These are phyloP conservation scores for Rhizopus delemar DNA, from an alignment of 371 early-diverging fungal genomes.

Conservation along the genomic window DNA sequence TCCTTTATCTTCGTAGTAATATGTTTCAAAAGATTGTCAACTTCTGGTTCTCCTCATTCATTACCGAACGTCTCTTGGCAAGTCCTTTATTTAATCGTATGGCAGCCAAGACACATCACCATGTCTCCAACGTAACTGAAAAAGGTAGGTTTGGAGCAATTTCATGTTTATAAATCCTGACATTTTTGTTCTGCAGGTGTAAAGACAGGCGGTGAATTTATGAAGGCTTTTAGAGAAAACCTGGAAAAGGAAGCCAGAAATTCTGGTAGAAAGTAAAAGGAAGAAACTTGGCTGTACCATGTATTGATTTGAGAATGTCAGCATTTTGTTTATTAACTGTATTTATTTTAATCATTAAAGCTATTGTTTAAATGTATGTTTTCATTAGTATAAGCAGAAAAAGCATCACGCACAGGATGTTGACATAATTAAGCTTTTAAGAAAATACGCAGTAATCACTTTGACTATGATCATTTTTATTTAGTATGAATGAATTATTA, in stretches of 20 bases:
- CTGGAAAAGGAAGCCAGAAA: slow-evolving; percentile 51
- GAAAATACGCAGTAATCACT: too few species aligned
- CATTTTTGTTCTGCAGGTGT: slow-evolving; percentile 23
- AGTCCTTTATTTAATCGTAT: slow-evolving; percentile 52
- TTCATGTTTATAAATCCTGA: neutral
- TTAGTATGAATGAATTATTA: too few species aligned
- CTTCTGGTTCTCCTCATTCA: slow-evolving; percentile 51
- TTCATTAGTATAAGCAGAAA: too few species aligned
- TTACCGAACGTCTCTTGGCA: slow-evolving; percentile 50
- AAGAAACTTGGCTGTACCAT: neutral
- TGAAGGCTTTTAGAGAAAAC: slow-evolving; percentile 55
- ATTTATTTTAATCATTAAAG: too few species aligned
- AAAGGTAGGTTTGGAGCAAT: slow-evolving; percentile 30
- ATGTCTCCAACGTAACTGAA: slow-evolving; percentile 45
- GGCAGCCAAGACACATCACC: slow-evolving; percentile 55
- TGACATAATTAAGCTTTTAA: too few species aligned
- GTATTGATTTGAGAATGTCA: neutral
- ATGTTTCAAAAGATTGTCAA: slow-evolving; percentile 54
- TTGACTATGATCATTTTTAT: too few species aligned
- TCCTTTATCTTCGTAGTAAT: slow-evolving; percentile 5
- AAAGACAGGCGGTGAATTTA: slow-evolving; percentile 36
- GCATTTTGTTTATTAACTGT: too few species aligned
- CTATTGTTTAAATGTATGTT: too few species aligned
- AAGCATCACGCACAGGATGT: too few species aligned
- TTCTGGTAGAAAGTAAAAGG: slow-evolving; percentile 24